phyloP scores from a whole-genome alignment of 495 filamentous ascomycete genomes.

The Aspergillus panamensis region DNA sequence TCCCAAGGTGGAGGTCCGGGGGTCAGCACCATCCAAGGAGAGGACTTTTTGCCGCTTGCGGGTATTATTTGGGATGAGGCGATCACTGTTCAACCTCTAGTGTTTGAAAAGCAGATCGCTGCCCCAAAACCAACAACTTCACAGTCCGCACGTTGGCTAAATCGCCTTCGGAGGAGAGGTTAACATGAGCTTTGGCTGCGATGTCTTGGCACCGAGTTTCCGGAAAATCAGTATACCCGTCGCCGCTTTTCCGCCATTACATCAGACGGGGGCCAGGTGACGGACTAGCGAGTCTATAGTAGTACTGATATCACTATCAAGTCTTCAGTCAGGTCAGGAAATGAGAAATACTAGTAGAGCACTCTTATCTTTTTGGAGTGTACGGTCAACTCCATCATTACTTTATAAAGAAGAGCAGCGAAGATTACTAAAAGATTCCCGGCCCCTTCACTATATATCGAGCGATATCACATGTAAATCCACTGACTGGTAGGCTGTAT shows the following conservation, averaged over 20 bases:
- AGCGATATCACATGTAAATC: not conserved
- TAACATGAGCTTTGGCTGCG: constrained; percentile 28
- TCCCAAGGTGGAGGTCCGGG: constrained; percentile 19
- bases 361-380: no score
- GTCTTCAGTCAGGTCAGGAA: not conserved
- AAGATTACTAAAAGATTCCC: not conserved
- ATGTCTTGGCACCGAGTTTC: constrained; percentile 29
- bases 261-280: no score
- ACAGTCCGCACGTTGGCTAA: constrained; percentile 5
- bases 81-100: not conserved
- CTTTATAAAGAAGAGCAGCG: not conserved
- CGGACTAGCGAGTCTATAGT: not conserved
- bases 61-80: not conserved
- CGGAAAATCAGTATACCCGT: constrained; percentile 20
- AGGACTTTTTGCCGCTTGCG: not conserved
- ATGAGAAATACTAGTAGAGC: no score
- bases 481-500: not conserved
- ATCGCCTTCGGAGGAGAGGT: not conserved
- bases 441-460: not conserved
- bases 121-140: constrained; percentile 4
- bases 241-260: not conserved
- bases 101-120: not conserved
- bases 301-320: not conserved
- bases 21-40: not conserved
- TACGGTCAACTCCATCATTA: not conserved